Evolutionary conservation across 208 protist species (phyloP).

Genomic region (Phytomonas serpens): DNA sequence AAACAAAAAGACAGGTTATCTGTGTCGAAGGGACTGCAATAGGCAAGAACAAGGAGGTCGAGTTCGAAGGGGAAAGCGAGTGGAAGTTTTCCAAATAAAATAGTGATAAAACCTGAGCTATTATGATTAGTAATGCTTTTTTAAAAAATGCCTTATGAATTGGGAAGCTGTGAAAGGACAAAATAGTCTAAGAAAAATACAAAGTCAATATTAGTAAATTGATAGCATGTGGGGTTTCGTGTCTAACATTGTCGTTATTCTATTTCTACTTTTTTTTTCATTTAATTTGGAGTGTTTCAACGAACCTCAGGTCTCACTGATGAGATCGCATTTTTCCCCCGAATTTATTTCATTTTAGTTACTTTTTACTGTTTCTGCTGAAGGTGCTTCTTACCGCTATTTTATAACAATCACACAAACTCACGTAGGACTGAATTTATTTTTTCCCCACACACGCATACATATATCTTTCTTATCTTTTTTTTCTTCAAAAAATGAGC

Average conservation of each 20-base stretch:
- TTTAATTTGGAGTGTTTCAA: neutral
- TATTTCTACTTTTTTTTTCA: neutral
- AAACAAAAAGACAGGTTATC: constrained; percentile 33
- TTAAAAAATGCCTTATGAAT: neutral
- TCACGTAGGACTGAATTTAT: constrained; percentile 8
- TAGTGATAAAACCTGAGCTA: neutral
- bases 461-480: neutral
- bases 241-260: neutral
- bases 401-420: constrained; percentile 5
- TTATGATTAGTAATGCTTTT: constrained; percentile 3
- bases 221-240: neutral
- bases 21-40: constrained; percentile 72
- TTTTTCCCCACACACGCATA: constrained; percentile 9
- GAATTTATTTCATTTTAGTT: constrained; percentile 11
- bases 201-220: neutral
- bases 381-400: neutral
- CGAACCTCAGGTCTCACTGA: neutral
- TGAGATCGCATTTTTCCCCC: constrained; percentile 6
- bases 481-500: constrained; percentile 4
- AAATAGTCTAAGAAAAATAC: constrained; percentile 1
- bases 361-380: constrained; percentile 7
- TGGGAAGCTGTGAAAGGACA: neutral
- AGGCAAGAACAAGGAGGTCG: constrained; percentile 72
- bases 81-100: constrained; percentile 30
- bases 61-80: constrained; percentile 74